Base-by-base conservation (phyloP, 2,329 filamentous ascomycete species). In the Fusarium oligoseptatum region DNA sequence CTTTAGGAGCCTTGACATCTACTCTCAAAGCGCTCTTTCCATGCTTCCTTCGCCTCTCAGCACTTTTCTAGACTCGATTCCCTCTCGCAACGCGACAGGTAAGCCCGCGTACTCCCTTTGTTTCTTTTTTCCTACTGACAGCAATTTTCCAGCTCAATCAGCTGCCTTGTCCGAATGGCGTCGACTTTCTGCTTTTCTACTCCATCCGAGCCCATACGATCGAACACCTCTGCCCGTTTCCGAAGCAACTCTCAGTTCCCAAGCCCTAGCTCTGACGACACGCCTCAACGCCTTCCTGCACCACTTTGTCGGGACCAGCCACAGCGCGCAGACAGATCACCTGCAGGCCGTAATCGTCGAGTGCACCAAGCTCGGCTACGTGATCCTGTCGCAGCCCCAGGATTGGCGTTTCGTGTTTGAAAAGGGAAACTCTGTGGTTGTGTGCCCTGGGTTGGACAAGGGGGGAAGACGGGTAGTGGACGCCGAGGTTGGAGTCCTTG, bases 331-430 rank as follows among this genome's bases (percentile, higher is more conserved):
- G n/a, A 22, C 52, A 4, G 29, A 57, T 24, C 52, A 57, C n/a
- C 32, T 57, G 29, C 52, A 57, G 52, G 32, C 52, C 8, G 52
- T 57, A 5, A 57, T 57, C 3, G 1, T 34, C 7, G 52, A 57
- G 52, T 57, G 52, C 2, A 57, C 52, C 11, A 57, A 80, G 60
- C 77, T 86, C 37, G 85, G 84, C 15, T 84, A 85, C 64, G 60
- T 83, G 24, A 64, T 86, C 7, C 76, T 86, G 34, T 86, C 84
- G 4, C 84, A 86, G 61, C 83, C 84, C 1, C 76, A 78, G 7
- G 84, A 85, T 34, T 84, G 81, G 77, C 70, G 69, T 3, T 82
- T 84, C 48, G 67, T 78, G 9, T 79, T 78, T 61, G 66, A 60
- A 8, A 61, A 22, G 3, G 48, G 50, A 22, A 27, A 39, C 32